A percentile compares a stretch with the other conserved stretches of the same genome.
Conservation (phyloP, 2,329 filamentous ascomycete genomes). For the Fusarium vanettenii region DNA sequence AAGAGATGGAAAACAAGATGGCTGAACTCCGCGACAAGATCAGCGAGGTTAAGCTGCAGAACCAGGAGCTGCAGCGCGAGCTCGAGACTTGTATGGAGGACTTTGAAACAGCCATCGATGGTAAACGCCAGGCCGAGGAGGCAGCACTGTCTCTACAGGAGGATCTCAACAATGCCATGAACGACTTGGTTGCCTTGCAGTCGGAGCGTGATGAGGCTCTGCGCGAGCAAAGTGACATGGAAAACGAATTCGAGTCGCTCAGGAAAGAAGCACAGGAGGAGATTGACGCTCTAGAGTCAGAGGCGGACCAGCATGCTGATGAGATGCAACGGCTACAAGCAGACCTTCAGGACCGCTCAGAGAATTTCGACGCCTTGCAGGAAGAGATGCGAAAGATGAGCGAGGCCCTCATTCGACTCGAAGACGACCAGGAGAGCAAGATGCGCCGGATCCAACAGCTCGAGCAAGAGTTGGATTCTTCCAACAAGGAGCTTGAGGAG, state of each 20-base stretch:
- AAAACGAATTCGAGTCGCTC: conserved; percentile 70
- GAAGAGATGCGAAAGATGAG: conserved; percentile 93
- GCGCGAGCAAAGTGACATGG: conserved; percentile 69
- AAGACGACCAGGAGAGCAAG: conserved; percentile 88
- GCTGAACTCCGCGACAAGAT: conserved; percentile 87
- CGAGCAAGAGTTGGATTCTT: conserved; percentile 83
- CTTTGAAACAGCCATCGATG: conserved; percentile 77
- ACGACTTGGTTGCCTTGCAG: conserved; percentile 83
- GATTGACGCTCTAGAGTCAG: conserved; percentile 74
- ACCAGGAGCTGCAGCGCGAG: conserved; percentile 87
- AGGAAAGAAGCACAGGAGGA: conserved; percentile 74
- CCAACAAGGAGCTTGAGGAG: conserved; percentile 87
- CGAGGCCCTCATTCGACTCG: conserved; percentile 85
- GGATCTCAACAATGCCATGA: conserved; percentile 82
- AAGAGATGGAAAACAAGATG: conserved; percentile 86
- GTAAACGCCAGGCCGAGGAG: conserved; percentile 70
- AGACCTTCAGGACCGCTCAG: conserved; percentile 80
- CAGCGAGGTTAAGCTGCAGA: conserved; percentile 86
- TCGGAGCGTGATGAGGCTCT: conserved; percentile 88
- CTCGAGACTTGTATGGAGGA: conserved; percentile 84
- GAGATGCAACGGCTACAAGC: conserved; percentile 77
- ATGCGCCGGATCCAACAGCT: conserved; percentile 82
- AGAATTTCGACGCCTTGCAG: conserved; percentile 92
- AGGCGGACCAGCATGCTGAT: conserved; percentile 77
- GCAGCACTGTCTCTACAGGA: conserved; percentile 75